Evolutionary conservation across 2,329 filamentous ascomycete species (phyloP), one percentile per base, ranked within the genome.

Genomic region (Penicillium sp.): DNA sequence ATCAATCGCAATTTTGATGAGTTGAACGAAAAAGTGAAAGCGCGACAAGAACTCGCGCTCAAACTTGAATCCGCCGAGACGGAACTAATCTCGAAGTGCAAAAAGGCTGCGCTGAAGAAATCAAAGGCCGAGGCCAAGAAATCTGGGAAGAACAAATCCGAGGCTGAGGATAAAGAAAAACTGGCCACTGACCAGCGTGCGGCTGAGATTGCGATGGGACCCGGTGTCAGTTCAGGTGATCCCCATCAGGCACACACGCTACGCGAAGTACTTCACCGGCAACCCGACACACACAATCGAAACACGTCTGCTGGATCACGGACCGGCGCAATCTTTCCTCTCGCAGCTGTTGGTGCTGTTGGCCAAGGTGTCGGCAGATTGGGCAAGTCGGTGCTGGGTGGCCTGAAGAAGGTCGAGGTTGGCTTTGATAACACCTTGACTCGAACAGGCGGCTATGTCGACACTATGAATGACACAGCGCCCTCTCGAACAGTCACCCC

Each of bases 1-100:
- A 86, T 99, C 63, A 99, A 96, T 54, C 84, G 93, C 56, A 89
- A 99, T 67, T 87, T 90, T 60, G 89, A 92, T 41, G 81, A 86
- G 8, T 81, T 99, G 10, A 81, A 89, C 43, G 87, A 92, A 56
- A 97, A 97, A 69, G 88, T 97, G 42, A 82, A 89, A 45, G 76
- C 84, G 58, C 83, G 94, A 42, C 84, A 91, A 55, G 75, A 81
- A 8, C 76, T 96, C 13, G 90, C 93, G 43, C 70, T 80, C 39
- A 76, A 79, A 51, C 81, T 99, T 0, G 94, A 99, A 67, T 74
- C 74, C 8, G 93, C 93, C 1, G 88, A 97, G 71, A 96, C 90
- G 0, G 85, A 90, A 21, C 76, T 99, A 38, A 89, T 99, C 61
- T 86, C 85, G 53, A 79, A 80, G 42, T 92, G 89, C 50, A 92